Conservation (phyloP, 1,139 yeast species). For the Kodamaea sp. region DNA sequence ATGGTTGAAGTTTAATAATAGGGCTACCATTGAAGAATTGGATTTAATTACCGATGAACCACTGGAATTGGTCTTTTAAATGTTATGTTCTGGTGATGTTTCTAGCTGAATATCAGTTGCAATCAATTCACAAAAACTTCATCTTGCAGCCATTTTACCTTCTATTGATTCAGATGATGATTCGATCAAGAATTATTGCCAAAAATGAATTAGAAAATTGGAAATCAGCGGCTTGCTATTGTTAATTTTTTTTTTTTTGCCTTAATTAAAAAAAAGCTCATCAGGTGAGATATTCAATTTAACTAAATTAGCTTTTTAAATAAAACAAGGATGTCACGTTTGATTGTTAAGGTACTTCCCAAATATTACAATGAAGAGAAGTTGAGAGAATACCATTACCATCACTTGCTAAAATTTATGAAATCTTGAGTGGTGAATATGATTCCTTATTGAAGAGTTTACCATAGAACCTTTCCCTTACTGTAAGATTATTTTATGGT, state of each 20-base stretch:
- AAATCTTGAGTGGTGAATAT: slow-evolving; percentile 59
- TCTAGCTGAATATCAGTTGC: slow-evolving; percentile 62
- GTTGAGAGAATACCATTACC: slow-evolving; percentile 62
- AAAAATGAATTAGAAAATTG: slow-evolving; percentile 61
- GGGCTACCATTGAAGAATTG: slow-evolving; percentile 15
- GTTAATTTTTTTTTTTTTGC: too few species aligned
- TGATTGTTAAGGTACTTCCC: slow-evolving; percentile 94
- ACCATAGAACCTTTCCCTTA: slow-evolving; percentile 66
- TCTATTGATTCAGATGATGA: slow-evolving; percentile 67
- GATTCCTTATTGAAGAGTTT: slow-evolving; percentile 41
- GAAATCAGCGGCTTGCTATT: slow-evolving; percentile 27
- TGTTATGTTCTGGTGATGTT: slow-evolving; percentile 55
- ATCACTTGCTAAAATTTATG: slow-evolving; percentile 54
- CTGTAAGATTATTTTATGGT: slow-evolving; percentile 61
- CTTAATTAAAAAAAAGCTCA: too few species aligned
- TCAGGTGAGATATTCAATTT: too few species aligned
- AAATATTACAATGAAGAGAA: slow-evolving; percentile 73
- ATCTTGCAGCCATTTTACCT: slow-evolving; percentile 68
- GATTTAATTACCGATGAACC: slow-evolving; percentile 22
- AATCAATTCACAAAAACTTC: slow-evolving; percentile 54
- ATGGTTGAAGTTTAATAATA: slow-evolving; percentile 33
- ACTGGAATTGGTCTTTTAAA: slow-evolving; percentile 49
- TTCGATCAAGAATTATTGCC: slow-evolving; percentile 53
- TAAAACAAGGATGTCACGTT: slow-evolving; percentile 63
- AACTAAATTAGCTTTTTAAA: neutral